A percentile compares a stretch with the other conserved stretches of the same genome.
phyloP scores from a whole-genome alignment of 2,329 filamentous ascomycete species.

The Arthrobotrys sinensis region DNA sequence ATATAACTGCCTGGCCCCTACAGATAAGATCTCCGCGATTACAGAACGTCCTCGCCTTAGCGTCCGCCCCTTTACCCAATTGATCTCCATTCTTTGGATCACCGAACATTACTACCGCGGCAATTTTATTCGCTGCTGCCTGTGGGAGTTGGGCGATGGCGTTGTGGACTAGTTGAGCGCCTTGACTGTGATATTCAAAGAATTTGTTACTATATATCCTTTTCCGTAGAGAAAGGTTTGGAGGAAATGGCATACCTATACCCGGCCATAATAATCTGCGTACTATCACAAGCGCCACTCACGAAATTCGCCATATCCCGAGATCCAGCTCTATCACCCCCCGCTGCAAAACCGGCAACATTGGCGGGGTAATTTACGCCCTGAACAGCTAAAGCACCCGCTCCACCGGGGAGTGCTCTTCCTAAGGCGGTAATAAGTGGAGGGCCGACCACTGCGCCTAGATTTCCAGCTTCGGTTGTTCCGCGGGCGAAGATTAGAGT shows the following conservation, averaged over 20 bases:
- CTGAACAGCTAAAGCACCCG: slow-evolving; percentile 63
- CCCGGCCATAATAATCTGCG: slow-evolving; percentile 30
- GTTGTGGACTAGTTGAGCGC: slow-evolving; percentile 65
- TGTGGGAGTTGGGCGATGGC: slow-evolving; percentile 62
- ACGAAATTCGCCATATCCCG: slow-evolving; percentile 33
- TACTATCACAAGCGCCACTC: slow-evolving; percentile 8
- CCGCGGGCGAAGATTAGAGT: slow-evolving; percentile 65
- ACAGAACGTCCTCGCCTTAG: slow-evolving; percentile 64
- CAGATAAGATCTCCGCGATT: slow-evolving; percentile 65
- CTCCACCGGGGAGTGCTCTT: slow-evolving; percentile 46
- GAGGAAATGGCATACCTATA: slow-evolving; percentile 31
- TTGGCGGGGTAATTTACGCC: slow-evolving; percentile 65
- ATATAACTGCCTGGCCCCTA: slow-evolving; percentile 62
- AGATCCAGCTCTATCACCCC: slow-evolving; percentile 63
- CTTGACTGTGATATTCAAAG: slow-evolving; percentile 63
- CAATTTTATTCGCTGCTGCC: slow-evolving; percentile 62
- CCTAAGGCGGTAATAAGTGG: slow-evolving; percentile 63
- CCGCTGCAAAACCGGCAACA: slow-evolving; percentile 62
- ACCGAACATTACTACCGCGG: slow-evolving; percentile 65
- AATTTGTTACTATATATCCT: neutral
- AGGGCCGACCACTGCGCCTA: slow-evolving; percentile 64
- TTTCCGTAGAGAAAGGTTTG: neutral
- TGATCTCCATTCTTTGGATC: slow-evolving; percentile 62
- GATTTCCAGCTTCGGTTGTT: slow-evolving; percentile 64
- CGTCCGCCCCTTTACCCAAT: slow-evolving; percentile 20